A percentile compares a stretch with the other conserved stretches of the same genome.
Conservation (phyloP, 1,284 basidiomycete genomes). For the Nidula niveotomentosa region DNA sequence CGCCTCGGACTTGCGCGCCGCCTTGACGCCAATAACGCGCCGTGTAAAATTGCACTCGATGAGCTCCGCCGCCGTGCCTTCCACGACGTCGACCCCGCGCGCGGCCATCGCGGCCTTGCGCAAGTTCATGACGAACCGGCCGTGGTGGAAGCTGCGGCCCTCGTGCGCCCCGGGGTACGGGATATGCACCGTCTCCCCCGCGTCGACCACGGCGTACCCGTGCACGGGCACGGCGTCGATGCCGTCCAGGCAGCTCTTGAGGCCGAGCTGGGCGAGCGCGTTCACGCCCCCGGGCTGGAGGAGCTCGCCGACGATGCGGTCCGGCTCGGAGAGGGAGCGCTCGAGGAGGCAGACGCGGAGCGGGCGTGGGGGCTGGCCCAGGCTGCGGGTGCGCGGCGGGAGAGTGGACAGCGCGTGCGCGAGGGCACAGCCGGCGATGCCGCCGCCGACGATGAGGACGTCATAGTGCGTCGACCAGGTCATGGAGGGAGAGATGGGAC, state of each 20-base stretch:
- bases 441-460: constrained; percentile 88
- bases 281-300: constrained; percentile 92
- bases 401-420: constrained; percentile 69
- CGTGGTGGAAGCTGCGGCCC: constrained; percentile 92
- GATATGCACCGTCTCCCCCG: constrained; percentile 73
- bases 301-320: constrained; percentile 97
- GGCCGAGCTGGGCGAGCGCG: constrained; percentile 76
- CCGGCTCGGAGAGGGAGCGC: constrained; percentile 88
- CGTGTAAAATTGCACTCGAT: constrained; percentile 28
- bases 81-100: constrained; percentile 71
- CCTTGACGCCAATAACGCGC: constrained; percentile 32
- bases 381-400: constrained; percentile 30
- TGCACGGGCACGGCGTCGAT: constrained; percentile 87
- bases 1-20: constrained; percentile 19
- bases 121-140: constrained; percentile 85
- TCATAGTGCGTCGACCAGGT: constrained; percentile 47
- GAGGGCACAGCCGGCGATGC: constrained; percentile 80
- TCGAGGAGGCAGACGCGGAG: constrained; percentile 85
- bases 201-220: constrained; percentile 87
- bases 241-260: constrained; percentile 75
- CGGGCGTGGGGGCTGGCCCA: constrained; percentile 24
- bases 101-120: constrained; percentile 65
- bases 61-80: constrained; percentile 82
- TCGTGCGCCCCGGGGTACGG: constrained; percentile 80
- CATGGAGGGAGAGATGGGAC: too few relatives aligned